Conservation (phyloP, 306 rosid genomes). For the Vigna hirtella region DNA sequence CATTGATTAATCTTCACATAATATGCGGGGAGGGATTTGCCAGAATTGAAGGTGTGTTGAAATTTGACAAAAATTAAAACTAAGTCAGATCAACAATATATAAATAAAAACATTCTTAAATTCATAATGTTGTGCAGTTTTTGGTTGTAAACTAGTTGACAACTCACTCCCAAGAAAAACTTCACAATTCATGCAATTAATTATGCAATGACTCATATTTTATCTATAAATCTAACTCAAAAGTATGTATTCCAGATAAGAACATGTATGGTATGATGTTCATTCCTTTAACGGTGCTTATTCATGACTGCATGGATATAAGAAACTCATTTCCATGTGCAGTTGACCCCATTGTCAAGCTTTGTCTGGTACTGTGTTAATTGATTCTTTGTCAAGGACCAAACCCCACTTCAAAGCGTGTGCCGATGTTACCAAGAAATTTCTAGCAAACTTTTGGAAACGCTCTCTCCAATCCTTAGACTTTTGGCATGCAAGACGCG, state of each 20-base stretch:
- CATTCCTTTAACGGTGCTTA: background rate
- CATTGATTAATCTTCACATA: conserved; percentile 15
- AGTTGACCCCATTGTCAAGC: conserved; percentile 18
- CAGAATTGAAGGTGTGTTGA: background rate
- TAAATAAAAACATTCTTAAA: too few species aligned
- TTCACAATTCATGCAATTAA: background rate
- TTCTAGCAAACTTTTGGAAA: conserved; percentile 34
- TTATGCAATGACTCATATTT: background rate
- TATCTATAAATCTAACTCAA: background rate
- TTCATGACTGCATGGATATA: background rate
- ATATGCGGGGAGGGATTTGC: background rate
- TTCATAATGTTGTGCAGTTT: too few species aligned
- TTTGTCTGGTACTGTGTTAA: conserved; percentile 9
- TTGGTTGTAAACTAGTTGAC: too few species aligned
- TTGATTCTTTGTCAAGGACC: conserved; percentile 10
- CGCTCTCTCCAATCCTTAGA: conserved; percentile 20
- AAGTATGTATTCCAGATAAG: background rate
- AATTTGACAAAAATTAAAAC: too few species aligned
- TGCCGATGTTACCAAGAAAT: conserved; percentile 40
- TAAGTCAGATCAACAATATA: too few species aligned
- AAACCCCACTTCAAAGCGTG: conserved; percentile 37
- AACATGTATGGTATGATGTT: background rate
- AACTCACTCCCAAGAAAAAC: too few species aligned
- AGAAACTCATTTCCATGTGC: conserved; percentile 12
- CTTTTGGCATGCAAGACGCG: conserved; percentile 37